Evolutionary conservation across 2,329 filamentous ascomycete genomes (phyloP).

Genomic region (Colletotrichum sublineola): DNA sequence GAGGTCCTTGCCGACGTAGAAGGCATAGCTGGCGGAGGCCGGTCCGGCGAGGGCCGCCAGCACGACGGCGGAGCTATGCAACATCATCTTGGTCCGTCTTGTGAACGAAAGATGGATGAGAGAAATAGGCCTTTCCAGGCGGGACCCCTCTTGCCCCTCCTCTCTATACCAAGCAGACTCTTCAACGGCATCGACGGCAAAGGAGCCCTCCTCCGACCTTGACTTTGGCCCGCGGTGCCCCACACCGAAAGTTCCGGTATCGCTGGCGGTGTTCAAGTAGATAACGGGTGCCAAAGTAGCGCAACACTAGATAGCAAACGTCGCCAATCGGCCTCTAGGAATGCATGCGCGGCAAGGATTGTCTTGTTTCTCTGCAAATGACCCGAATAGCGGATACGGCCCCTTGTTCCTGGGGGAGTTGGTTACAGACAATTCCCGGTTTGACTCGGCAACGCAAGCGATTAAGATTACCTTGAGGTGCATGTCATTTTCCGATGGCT

Average conservation of each 20-base stretch:
- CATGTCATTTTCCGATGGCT: not conserved
- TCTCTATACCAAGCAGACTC: not conserved
- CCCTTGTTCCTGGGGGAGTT: constrained; percentile 22
- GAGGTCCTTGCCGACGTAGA: constrained; percentile 61
- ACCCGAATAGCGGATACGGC: constrained; percentile 10
- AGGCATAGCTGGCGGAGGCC: constrained; percentile 58
- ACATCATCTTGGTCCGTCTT: constrained; percentile 25
- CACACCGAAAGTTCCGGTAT: constrained; percentile 41
- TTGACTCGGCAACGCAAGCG: constrained; percentile 23
- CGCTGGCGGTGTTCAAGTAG: constrained; percentile 28
- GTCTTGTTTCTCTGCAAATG: constrained; percentile 29
- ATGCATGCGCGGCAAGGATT: constrained; percentile 27
- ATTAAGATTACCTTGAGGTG: constrained; percentile 5
- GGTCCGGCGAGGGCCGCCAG: constrained; percentile 41
- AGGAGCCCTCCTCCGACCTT: constrained; percentile 16
- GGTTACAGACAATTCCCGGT: constrained; percentile 17
- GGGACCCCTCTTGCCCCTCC: not conserved
- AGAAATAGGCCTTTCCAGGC: not conserved
- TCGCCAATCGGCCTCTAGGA: constrained; percentile 4
- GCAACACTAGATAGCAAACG: constrained; percentile 9
- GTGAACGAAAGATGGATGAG: not conserved
- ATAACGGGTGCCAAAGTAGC: constrained; percentile 26
- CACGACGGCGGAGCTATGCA: constrained; percentile 29
- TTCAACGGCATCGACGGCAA: constrained; percentile 28
- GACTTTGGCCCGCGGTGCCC: constrained; percentile 22